Evolutionary conservation across 805 yeast genomes (phyloP).

Genomic region (Wickerhamiella brachini): DNA sequence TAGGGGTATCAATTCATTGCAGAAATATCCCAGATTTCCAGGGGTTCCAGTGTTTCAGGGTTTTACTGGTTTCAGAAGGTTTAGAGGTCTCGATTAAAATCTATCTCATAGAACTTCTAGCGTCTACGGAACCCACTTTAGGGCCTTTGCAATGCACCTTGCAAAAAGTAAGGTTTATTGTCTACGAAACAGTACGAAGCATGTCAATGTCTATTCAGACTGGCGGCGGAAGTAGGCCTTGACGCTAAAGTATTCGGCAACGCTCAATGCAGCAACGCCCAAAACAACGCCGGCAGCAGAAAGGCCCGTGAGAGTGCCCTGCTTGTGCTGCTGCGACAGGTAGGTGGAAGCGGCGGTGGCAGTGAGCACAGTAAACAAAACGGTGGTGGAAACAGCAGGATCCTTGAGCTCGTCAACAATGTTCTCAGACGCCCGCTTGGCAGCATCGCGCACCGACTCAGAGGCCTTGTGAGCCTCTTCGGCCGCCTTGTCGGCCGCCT

Average conservation of each 20-base stretch:
- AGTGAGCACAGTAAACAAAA: conserved; percentile 17
- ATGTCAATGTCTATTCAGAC: neutral
- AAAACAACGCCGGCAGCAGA: conserved; percentile 16
- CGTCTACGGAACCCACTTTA: too few species aligned
- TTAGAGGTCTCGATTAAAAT: too few species aligned
- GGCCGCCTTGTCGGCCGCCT: conserved; percentile 5
- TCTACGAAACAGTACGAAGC: neutral
- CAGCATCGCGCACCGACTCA: conserved; percentile 8
- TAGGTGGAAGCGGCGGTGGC: conserved; percentile 21
- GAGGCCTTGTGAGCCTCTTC: conserved; percentile 5
- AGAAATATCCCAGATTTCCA: too few species aligned
- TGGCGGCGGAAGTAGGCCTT: conserved; percentile 19
- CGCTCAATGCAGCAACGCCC: conserved; percentile 19
- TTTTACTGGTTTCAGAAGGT: too few species aligned
- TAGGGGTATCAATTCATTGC: too few species aligned
- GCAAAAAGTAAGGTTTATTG: neutral
- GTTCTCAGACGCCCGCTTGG: conserved; percentile 13
- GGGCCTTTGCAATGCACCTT: too few species aligned
- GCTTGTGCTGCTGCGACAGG: conserved; percentile 19
- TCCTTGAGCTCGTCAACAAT: conserved; percentile 18
- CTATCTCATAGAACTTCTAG: too few species aligned
- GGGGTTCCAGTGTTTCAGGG: too few species aligned
- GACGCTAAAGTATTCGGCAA: conserved; percentile 20
- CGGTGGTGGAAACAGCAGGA: conserved; percentile 20
- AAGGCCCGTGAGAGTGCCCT: conserved; percentile 15